Conservation (phyloP, 1,139 yeast genomes). For the Candida tropicalis region DNA sequence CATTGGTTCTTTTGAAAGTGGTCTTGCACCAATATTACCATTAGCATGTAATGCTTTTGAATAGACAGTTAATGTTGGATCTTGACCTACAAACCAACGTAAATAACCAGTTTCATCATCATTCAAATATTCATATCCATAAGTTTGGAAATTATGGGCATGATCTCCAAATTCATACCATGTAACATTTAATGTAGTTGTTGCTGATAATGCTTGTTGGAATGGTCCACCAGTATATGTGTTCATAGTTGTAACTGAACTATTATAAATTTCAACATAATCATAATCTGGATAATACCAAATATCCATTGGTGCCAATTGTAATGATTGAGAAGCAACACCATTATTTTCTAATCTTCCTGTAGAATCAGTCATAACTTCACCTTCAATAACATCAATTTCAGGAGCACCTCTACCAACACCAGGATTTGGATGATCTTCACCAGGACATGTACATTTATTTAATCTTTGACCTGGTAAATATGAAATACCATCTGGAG, state of each 20-base stretch:
- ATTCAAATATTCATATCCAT: constrained; percentile 76
- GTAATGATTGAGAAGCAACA: constrained; percentile 79
- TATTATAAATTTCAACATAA: constrained; percentile 65
- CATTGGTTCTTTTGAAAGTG: constrained; percentile 87
- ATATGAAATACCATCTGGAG: constrained; percentile 78
- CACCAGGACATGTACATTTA: constrained; percentile 72
- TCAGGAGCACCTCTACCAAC: constrained; percentile 89
- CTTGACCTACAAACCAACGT: constrained; percentile 79
- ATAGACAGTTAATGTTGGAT: constrained; percentile 64
- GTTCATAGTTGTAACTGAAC: constrained; percentile 67
- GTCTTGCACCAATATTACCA: constrained; percentile 80
- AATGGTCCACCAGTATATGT: constrained; percentile 81
- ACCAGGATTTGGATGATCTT: constrained; percentile 80
- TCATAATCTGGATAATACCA: constrained; percentile 86
- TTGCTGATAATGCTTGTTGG: constrained; percentile 83
- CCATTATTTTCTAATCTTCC: constrained; percentile 43
- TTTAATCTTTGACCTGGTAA: constrained; percentile 77
- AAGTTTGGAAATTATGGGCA: constrained; percentile 60
- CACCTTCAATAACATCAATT: constrained; percentile 83
- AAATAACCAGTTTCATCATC: constrained; percentile 70
- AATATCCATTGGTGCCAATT: constrained; percentile 82
- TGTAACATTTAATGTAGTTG: constrained; percentile 64
- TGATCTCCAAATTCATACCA: constrained; percentile 74
- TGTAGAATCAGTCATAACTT: constrained; percentile 44
- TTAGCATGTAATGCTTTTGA: constrained; percentile 76